Conservation (phyloP, 2,329 filamentous ascomycete genomes). For the Colletotrichum somersetense region DNA sequence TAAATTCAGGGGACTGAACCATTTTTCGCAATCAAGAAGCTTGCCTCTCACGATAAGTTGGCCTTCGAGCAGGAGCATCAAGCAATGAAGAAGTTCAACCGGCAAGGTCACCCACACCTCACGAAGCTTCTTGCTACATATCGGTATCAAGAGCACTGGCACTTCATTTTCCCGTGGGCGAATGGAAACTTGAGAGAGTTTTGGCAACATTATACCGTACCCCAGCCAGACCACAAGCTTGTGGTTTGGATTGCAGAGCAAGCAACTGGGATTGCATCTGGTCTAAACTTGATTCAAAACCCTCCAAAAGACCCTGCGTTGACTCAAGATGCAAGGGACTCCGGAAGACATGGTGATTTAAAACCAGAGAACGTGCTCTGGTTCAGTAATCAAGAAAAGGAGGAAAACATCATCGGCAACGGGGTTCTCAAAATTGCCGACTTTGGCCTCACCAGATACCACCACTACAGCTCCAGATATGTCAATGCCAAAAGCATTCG, state of each 20-base stretch:
- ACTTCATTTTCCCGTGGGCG: not conserved
- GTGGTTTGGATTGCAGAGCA: not conserved
- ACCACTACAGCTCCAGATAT: not conserved
- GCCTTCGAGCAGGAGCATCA: not conserved
- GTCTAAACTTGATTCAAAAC: not conserved
- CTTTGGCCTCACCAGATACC: not conserved
- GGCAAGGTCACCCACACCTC: not conserved
- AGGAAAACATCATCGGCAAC: not conserved
- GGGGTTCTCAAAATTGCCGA: constrained; percentile 1
- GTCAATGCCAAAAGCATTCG: not conserved
- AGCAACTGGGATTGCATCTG: not conserved
- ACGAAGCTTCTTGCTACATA: not conserved
- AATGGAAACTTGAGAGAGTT: not conserved
- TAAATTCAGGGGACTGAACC: not conserved
- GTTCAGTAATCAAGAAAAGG: not conserved
- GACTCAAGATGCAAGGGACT: not conserved
- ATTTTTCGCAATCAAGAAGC: not conserved
- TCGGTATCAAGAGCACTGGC: not conserved
- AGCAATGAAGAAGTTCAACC: not conserved
- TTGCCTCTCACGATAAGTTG: not conserved
- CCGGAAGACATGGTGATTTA: not conserved
- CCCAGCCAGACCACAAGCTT: not conserved
- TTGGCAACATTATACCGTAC: not conserved
- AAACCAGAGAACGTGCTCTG: not conserved
- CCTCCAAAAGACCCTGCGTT: not conserved